These are phyloP conservation scores for Epichloe gansuensis DNA, from an alignment of 2,329 filamentous ascomycete genomes.

Conservation along the genomic window DNA sequence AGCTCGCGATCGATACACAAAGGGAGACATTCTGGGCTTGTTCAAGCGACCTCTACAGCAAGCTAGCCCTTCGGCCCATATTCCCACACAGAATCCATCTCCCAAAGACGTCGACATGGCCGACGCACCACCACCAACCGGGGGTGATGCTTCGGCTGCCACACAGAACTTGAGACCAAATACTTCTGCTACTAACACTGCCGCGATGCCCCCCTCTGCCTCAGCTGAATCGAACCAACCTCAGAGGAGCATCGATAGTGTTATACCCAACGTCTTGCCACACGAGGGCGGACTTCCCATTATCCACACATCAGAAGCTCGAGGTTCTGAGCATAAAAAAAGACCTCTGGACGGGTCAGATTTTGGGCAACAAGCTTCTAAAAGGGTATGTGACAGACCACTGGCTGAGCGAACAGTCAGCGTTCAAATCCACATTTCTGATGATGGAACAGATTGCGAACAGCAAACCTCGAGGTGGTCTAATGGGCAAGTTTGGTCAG, in stretches of 20 bases:
- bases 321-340: slow-evolving; percentile 25
- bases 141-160: not conserved
- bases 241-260: not conserved
- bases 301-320: slow-evolving; percentile 24
- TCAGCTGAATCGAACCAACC: slow-evolving; percentile 1
- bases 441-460: slow-evolving; percentile 18
- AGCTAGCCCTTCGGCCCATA: slow-evolving; percentile 16
- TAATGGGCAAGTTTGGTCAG: slow-evolving; percentile 25
- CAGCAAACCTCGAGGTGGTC: slow-evolving; percentile 18
- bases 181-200: not conserved
- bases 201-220: not conserved
- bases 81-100: not conserved
- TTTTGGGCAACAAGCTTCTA: slow-evolving; percentile 19
- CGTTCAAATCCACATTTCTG: slow-evolving; percentile 10
- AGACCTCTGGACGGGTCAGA: slow-evolving; percentile 27
- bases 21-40: slow-evolving; percentile 42
- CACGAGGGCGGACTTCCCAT: slow-evolving; percentile 21
- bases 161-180: not conserved
- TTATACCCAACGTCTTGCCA: slow-evolving; percentile 9
- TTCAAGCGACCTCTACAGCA: slow-evolving; percentile 31
- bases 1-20: slow-evolving; percentile 60
- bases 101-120: slow-evolving; percentile 7
- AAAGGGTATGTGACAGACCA: slow-evolving; percentile 26
- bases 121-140: not conserved
- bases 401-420: not conserved